Evolutionary conservation across 352 stramenopile genomes (phyloP).

Genomic region (Phytophthora agathidicida): DNA sequence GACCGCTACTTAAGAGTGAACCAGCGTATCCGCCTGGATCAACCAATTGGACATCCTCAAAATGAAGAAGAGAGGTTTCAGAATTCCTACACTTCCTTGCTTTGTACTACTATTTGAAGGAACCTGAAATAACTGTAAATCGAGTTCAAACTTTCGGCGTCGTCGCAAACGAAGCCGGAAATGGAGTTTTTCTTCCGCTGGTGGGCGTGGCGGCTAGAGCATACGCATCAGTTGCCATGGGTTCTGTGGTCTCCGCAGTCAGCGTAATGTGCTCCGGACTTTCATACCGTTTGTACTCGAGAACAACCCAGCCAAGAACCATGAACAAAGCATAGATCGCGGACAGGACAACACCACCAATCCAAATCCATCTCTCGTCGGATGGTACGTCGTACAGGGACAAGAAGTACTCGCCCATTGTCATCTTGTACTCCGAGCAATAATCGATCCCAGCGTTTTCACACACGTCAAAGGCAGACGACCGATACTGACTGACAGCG

Average conservation of each 20-base stretch:
- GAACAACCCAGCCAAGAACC: slow-evolving; percentile 31
- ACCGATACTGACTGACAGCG: slow-evolving; percentile 59
- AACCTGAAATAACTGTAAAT: no score
- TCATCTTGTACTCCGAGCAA: slow-evolving; percentile 34
- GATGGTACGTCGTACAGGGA: slow-evolving; percentile 53
- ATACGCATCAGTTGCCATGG: slow-evolving; percentile 8
- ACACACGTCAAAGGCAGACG: slow-evolving; percentile 41
- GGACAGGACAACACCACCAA: slow-evolving; percentile 45
- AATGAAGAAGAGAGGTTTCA: no score
- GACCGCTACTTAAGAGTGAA: no score
- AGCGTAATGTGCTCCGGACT: slow-evolving; percentile 19
- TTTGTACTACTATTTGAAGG: no score
- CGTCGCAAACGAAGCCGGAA: no score
- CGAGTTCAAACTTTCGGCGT: no score
- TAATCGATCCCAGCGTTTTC: slow-evolving; percentile 50
- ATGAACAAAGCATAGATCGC: slow-evolving; percentile 45
- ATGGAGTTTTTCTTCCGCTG: slow-evolving; percentile 8
- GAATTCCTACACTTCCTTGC: no score
- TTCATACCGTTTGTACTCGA: slow-evolving; percentile 33
- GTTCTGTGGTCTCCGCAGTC: background rate
- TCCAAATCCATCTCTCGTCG: slow-evolving; percentile 55
- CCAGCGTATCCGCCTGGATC: no score
- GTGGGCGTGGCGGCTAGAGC: slow-evolving; percentile 16
- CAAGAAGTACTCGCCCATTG: slow-evolving; percentile 50
- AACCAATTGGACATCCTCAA: no score